Evolutionary conservation across 1,284 basidiomycete species (phyloP).

Genomic region (Peniophora sp.): DNA sequence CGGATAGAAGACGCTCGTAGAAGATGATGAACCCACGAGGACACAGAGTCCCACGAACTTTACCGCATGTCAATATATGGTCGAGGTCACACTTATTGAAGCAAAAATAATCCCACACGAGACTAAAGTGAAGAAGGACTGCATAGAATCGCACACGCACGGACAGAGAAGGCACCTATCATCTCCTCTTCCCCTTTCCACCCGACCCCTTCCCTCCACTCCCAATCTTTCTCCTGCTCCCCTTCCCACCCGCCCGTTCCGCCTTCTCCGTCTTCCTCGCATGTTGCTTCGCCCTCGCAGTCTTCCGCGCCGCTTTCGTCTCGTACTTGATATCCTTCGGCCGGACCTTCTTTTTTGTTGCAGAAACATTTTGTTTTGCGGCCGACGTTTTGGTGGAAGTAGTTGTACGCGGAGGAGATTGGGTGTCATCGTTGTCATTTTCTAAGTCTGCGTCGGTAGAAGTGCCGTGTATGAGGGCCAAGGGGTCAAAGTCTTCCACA

Average conservation of each 20-base stretch:
- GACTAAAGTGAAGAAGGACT: too few species aligned
- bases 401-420: not conserved
- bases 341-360: constrained; percentile 39
- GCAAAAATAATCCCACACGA: too few species aligned
- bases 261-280: constrained; percentile 60
- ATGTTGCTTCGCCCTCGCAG: constrained; percentile 48
- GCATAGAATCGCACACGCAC: too few species aligned
- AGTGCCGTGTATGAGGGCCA: constrained; percentile 40
- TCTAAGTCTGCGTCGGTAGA: not conserved
- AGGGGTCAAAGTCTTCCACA: constrained; percentile 73
- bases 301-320: constrained; percentile 51
- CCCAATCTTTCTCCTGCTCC: constrained; percentile 35
- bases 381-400: not conserved
- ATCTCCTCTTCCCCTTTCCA: too few species aligned
- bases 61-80: too few species aligned
- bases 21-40: too few species aligned
- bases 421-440: not conserved
- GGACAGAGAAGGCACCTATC: too few species aligned
- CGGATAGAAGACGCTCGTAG: too few species aligned
- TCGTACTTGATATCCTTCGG: constrained; percentile 63
- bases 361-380: constrained; percentile 14
- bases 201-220: too few species aligned
- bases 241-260: constrained; percentile 54
- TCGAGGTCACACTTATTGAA: too few species aligned
- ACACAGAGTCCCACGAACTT: too few species aligned